Percentiles rank a stretch among this genome's conserved stretches.
Conservation (phyloP, 140 eudicot genomes). For the Anethum foeniculum region DNA sequence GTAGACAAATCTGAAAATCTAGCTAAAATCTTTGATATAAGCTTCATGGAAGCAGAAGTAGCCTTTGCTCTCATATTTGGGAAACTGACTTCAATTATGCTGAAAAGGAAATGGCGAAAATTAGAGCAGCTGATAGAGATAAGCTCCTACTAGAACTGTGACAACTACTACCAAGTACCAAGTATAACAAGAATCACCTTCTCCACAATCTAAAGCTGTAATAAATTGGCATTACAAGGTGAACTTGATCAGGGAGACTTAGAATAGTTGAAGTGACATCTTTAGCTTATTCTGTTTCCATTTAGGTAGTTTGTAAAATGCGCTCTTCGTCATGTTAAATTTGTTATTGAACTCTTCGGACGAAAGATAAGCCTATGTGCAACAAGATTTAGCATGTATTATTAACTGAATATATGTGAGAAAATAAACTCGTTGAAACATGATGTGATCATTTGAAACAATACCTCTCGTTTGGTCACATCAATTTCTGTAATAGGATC, state of each 20-base stretch:
- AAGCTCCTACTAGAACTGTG: background rate
- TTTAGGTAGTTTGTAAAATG: conserved; percentile 77
- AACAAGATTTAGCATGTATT: conserved; percentile 2
- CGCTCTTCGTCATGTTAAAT: conserved; percentile 78
- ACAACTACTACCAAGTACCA: conserved; percentile 31
- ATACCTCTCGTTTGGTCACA: conserved; percentile 87
- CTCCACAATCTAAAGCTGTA: conserved; percentile 22
- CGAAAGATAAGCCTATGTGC: conserved; percentile 73
- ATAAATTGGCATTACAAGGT: conserved; percentile 9
- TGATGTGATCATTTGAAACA: background rate
- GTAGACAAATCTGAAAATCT: background rate
- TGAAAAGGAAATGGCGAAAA: background rate
- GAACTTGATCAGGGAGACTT: conserved; percentile 12
- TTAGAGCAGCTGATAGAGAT: background rate
- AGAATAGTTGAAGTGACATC: conserved; percentile 75
- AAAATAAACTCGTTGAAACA: background rate
- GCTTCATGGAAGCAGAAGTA: conserved; percentile 78
- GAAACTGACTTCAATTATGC: background rate
- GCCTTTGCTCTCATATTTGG: conserved; percentile 20
- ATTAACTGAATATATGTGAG: background rate
- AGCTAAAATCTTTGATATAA: background rate
- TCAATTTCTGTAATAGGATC: conserved; percentile 80
- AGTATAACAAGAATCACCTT: conserved; percentile 14
- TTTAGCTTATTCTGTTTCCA: conserved; percentile 98
- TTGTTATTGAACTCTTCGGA: conserved; percentile 77